Evolutionary conservation across 176 grass and related monocot species (phyloP).

Genomic region (Eragrostis curvula): DNA sequence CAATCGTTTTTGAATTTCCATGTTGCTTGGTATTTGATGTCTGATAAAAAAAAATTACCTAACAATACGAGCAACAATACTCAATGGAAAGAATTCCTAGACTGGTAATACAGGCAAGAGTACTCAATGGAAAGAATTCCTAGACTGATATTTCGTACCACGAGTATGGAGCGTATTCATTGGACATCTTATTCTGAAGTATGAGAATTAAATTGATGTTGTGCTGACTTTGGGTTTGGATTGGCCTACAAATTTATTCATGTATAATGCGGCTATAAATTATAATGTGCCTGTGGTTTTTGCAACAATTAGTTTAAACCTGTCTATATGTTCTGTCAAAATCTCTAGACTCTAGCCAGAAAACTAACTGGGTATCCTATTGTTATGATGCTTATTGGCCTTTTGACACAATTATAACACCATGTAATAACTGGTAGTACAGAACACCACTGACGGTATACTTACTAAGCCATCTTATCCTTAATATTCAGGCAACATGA

Average conservation of each 20-base stretch:
- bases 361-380: slow-evolving; percentile 11
- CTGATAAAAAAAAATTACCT: slow-evolving; percentile 6
- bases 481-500: not conserved
- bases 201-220: not conserved
- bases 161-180: not conserved
- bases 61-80: not conserved
- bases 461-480: not conserved
- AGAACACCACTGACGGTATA: not conserved
- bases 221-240: not conserved
- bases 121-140: not conserved
- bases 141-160: slow-evolving; percentile 8
- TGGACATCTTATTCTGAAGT: not conserved
- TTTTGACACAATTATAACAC: not conserved
- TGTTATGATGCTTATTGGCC: not conserved
- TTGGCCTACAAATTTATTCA: not conserved
- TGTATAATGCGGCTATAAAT: not conserved
- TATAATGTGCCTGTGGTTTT: not conserved
- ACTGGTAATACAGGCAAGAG: not conserved
- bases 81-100: not conserved
- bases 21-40: slow-evolving; percentile 14
- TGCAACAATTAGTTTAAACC: not conserved
- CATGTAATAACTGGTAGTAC: not conserved
- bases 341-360: not conserved
- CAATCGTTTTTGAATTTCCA: slow-evolving; percentile 16
- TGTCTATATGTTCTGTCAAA: not conserved